These are phyloP conservation scores for Tulasnella sp. DNA, from an alignment of 768 basidiomycete genomes.

Conservation along the genomic window DNA sequence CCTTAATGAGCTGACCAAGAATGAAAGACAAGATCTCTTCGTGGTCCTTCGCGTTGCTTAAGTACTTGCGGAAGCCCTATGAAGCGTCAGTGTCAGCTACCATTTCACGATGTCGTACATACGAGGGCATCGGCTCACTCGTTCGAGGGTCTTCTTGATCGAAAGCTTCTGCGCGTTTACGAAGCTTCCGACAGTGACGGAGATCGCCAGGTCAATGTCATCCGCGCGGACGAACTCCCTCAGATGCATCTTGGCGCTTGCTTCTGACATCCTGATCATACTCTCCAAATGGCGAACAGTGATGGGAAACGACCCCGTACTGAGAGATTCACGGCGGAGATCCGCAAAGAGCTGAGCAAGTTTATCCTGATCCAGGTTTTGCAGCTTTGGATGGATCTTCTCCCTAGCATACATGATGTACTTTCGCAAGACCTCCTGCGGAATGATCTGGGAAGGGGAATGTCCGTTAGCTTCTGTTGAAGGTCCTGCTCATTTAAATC, in stretches of 20 bases:
- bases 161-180: constrained; percentile 96
- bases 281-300: constrained; percentile 96
- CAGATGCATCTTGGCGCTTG: constrained; percentile 96
- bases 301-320: constrained; percentile 98
- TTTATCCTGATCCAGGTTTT: constrained; percentile 93
- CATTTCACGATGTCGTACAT: neutral
- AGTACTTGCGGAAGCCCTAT: constrained; percentile 93
- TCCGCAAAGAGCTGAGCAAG: constrained; percentile 89
- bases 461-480: neutral
- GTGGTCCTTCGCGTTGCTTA: constrained; percentile 90
- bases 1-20: constrained; percentile 87
- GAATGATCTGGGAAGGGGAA: constrained; percentile 59
- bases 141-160: constrained; percentile 94
- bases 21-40: constrained; percentile 93
- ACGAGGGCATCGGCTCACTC: constrained; percentile 39
- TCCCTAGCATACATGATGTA: constrained; percentile 99
- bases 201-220: constrained; percentile 95
- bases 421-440: constrained; percentile 90
- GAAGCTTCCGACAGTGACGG: constrained; percentile 89
- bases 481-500: neutral
- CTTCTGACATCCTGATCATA: constrained; percentile 99
- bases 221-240: constrained; percentile 92
- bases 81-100: neutral
- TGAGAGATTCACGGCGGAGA: constrained; percentile 87
- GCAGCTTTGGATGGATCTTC: constrained; percentile 82